Evolutionary conservation across 306 rosid species (phyloP).

Genomic region (Inga laurina): DNA sequence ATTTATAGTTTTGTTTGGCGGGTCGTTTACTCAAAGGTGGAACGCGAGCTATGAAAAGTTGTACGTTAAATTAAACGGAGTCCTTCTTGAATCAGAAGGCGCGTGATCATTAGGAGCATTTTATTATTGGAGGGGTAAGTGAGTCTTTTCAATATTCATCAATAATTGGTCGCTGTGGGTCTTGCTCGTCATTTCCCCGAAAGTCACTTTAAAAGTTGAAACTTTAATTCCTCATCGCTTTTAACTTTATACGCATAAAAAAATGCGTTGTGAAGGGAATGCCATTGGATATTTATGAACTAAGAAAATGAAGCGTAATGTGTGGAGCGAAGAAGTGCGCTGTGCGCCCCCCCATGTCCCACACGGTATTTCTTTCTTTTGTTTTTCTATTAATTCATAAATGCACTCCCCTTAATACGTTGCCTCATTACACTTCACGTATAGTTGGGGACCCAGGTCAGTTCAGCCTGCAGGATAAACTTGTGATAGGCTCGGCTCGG

Average conservation of each 20-base stretch:
- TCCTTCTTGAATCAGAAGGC: neutral
- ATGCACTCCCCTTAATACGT: neutral
- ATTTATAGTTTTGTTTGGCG: neutral
- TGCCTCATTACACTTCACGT: neutral
- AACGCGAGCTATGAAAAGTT: neutral
- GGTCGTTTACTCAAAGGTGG: neutral
- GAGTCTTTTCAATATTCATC: too few relatives aligned
- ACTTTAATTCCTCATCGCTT: neutral
- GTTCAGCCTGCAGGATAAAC: too few relatives aligned
- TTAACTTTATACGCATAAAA: too few relatives aligned
- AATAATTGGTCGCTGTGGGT: neutral
- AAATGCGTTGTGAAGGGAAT: neutral
- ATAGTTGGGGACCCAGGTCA: too few relatives aligned
- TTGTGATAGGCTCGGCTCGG: too few relatives aligned
- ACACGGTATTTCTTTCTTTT: too few relatives aligned
- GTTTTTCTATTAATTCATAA: neutral
- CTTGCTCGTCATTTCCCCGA: neutral
- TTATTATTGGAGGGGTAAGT: too few relatives aligned
- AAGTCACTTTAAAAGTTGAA: neutral
- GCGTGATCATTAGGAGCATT: too few relatives aligned
- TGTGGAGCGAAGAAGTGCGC: too few relatives aligned
- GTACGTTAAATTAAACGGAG: neutral
- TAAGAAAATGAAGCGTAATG: too few relatives aligned
- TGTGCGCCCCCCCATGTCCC: too few relatives aligned
- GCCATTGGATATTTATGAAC: too few relatives aligned